Conservation (phyloP, 2,329 filamentous ascomycete species). For the Balansia obtecta region DNA sequence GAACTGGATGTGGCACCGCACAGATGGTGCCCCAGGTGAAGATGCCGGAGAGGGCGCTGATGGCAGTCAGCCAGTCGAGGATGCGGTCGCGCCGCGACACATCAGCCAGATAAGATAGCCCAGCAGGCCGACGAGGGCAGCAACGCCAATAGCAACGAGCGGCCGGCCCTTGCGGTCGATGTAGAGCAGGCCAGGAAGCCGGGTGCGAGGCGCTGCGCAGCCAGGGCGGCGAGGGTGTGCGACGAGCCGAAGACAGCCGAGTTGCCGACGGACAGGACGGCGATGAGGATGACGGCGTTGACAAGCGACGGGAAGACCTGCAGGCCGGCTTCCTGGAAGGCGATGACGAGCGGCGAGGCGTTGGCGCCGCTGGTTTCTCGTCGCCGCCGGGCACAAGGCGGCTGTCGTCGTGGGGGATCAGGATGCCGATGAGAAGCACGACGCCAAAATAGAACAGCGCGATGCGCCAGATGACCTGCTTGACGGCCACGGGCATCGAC, state of each 20-base stretch:
- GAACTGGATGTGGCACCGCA: constrained; percentile 68
- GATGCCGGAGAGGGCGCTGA: constrained; percentile 56
- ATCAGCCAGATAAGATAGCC: constrained; percentile 63
- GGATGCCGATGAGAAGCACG: constrained; percentile 12
- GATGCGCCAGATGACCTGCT: constrained; percentile 15
- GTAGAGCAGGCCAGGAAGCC: constrained; percentile 33
- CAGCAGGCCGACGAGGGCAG: constrained; percentile 54
- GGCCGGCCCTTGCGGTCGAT: constrained; percentile 68
- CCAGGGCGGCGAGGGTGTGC: constrained; percentile 69
- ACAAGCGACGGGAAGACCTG: constrained; percentile 6
- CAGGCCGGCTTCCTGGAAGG: constrained; percentile 6
- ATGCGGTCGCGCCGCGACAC: constrained; percentile 43
- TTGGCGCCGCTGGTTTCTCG: constrained; percentile 3
- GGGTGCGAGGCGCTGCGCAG: constrained; percentile 58
- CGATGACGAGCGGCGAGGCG: constrained; percentile 8
- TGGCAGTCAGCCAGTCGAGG: constrained; percentile 66
- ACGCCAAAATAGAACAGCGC: constrained; percentile 12
- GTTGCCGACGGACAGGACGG: constrained; percentile 50
- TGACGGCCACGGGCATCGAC: constrained; percentile 13
- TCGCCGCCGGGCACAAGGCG: constrained; percentile 8
- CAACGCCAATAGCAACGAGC: constrained; percentile 51
- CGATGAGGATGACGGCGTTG: constrained; percentile 51
- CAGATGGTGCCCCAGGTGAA: constrained; percentile 71
- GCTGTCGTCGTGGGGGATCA: constrained; percentile 10
- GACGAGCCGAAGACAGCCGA: constrained; percentile 80